These are phyloP conservation scores for Pseudoneurospora amorphoporcata DNA, from an alignment of 495 filamentous ascomycete species.

Conservation along the genomic window DNA sequence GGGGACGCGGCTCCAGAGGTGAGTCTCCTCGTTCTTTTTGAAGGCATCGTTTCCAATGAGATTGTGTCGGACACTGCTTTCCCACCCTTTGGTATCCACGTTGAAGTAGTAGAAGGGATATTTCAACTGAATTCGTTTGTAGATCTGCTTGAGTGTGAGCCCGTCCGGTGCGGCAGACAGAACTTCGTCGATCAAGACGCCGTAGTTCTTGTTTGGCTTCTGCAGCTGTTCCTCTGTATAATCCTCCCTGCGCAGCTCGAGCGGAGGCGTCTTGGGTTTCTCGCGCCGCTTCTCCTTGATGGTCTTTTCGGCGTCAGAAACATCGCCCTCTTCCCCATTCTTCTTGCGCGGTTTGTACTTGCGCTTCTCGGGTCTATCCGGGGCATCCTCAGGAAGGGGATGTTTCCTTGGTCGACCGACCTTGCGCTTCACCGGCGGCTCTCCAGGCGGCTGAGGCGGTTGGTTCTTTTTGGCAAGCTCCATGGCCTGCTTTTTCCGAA, in stretches of 20 bases:
- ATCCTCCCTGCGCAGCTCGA: constrained; percentile 56
- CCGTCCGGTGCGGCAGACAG: constrained; percentile 61
- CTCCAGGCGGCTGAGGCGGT: constrained; percentile 31
- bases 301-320: constrained; percentile 35
- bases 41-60: constrained; percentile 83
- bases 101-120: constrained; percentile 88
- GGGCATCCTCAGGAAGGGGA: constrained; percentile 43
- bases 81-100: constrained; percentile 78
- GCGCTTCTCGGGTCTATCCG: constrained; percentile 55
- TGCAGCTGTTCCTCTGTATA: constrained; percentile 76
- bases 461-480: constrained; percentile 37
- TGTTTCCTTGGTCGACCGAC: constrained; percentile 48
- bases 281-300: constrained; percentile 48
- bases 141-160: constrained; percentile 88
- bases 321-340: constrained; percentile 39
- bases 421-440: constrained; percentile 47
- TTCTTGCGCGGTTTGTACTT: constrained; percentile 72
- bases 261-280: constrained; percentile 50
- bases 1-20: constrained; percentile 39
- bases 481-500: constrained; percentile 52
- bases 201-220: constrained; percentile 80
- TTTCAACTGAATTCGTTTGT: constrained; percentile 73
- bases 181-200: constrained; percentile 82
- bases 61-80: constrained; percentile 94
- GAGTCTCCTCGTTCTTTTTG: constrained; percentile 59